Evolutionary conservation across 257 asterid species (phyloP).

Genomic region (Cordia subcordata): DNA sequence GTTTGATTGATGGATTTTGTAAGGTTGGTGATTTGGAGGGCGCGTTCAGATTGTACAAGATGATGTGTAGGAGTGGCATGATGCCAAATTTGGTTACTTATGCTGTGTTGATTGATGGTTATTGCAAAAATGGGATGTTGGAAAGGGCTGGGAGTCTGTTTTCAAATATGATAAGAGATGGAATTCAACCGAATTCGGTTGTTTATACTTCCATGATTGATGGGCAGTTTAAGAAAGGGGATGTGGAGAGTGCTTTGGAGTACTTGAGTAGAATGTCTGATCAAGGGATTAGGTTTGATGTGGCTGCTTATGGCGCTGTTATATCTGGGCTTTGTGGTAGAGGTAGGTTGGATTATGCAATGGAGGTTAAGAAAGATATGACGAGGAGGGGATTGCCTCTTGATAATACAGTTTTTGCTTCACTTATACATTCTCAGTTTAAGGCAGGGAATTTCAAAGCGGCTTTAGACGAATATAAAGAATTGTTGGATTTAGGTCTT

Average conservation of each 20-base stretch:
- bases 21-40: conserved; percentile 14
- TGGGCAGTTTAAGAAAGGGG: conserved; percentile 16
- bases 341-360: conserved; percentile 5
- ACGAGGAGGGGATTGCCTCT: conserved; percentile 7
- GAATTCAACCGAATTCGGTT: conserved; percentile 16
- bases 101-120: conserved; percentile 13
- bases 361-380: conserved; percentile 14
- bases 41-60: conserved; percentile 12
- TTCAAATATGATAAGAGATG: conserved; percentile 14
- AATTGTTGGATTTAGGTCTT: conserved; percentile 11
- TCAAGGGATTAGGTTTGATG: conserved; percentile 15
- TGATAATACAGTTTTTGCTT: conserved; percentile 7
- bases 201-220: conserved; percentile 17
- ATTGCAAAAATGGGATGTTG: conserved; percentile 11
- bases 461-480: conserved; percentile 16
- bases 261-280: conserved; percentile 13
- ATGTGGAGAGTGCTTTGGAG: conserved; percentile 8
- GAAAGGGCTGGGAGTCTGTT: conserved; percentile 10
- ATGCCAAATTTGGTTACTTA: conserved; percentile 12
- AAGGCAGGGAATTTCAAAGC: conserved; percentile 12
- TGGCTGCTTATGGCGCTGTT: conserved; percentile 12
- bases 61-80: conserved; percentile 3
- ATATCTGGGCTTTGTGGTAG: conserved; percentile 12
- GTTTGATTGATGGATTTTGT: conserved; percentile 16
- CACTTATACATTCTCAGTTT: conserved; percentile 13